These are phyloP conservation scores for Dryadomyces quercivorus DNA, from an alignment of 2,329 filamentous ascomycete genomes.

Conservation along the genomic window DNA sequence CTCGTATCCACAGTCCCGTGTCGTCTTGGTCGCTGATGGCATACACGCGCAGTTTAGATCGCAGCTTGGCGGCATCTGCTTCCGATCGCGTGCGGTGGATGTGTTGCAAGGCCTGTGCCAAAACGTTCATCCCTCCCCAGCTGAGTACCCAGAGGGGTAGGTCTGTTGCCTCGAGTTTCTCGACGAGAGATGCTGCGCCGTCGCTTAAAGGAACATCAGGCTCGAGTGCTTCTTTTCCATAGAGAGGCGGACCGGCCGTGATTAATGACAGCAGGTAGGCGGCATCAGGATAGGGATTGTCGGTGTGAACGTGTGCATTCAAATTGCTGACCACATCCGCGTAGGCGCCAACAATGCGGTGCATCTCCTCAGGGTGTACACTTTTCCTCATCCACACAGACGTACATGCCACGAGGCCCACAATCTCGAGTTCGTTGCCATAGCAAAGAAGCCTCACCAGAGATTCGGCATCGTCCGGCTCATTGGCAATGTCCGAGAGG, in stretches of 20 bases:
- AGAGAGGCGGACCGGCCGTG: conserved; percentile 16
- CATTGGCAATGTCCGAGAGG: conserved; percentile 31
- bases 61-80: conserved; percentile 22
- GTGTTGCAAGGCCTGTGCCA: conserved; percentile 34
- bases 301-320: conserved; percentile 22
- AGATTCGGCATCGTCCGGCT: conserved; percentile 31
- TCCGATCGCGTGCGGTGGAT: conserved; percentile 20
- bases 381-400: conserved; percentile 30
- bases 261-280: conserved; percentile 19
- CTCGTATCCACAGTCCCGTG: conserved; percentile 41
- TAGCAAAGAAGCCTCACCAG: conserved; percentile 31
- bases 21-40: conserved; percentile 49
- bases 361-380: conserved; percentile 28
- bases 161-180: conserved; percentile 21
- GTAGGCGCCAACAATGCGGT: conserved; percentile 30
- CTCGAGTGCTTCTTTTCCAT: neutral
- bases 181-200: conserved; percentile 12
- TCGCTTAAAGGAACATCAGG: neutral
- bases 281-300: conserved; percentile 21
- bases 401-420: conserved; percentile 30
- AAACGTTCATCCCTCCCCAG: conserved; percentile 41
- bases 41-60: conserved; percentile 34
- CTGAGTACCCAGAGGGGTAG: conserved; percentile 36
- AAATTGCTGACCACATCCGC: conserved; percentile 31
- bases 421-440: conserved; percentile 30